Conservation (phyloP, 140 eudicot genomes). For the Flaveria floridana region DNA sequence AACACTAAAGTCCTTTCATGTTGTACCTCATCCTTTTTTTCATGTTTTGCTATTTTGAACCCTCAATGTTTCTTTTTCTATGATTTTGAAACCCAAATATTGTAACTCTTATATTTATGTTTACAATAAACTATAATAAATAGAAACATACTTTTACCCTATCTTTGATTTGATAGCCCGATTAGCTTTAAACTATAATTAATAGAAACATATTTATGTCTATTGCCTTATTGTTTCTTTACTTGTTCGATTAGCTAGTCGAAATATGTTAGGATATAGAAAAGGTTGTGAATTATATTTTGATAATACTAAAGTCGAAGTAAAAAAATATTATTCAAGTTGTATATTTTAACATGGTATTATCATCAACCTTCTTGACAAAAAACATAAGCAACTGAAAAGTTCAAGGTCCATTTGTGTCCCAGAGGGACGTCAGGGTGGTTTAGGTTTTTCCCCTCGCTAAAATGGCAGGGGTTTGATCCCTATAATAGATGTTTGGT, state of each 20-base stretch:
- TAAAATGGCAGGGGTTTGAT: too few relatives aligned
- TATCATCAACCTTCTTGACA: too few relatives aligned
- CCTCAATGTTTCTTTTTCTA: constrained; percentile 7
- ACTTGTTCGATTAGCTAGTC: neutral
- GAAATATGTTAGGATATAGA: neutral
- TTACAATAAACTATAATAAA: neutral
- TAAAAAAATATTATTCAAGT: neutral
- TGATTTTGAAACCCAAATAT: neutral
- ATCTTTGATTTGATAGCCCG: too few relatives aligned
- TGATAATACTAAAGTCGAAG: neutral
- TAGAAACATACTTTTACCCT: neutral
- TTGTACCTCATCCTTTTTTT: neutral
- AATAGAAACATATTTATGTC: too few relatives aligned
- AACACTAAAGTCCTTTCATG: constrained; percentile 18
- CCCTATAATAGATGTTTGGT: too few relatives aligned
- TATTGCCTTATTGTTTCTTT: neutral
- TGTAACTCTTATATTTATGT: neutral
- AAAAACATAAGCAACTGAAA: neutral
- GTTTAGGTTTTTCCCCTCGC: too few relatives aligned
- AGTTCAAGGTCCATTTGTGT: neutral
- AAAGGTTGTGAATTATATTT: neutral
- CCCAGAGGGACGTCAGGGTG: too few relatives aligned
- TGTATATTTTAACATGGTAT: neutral
- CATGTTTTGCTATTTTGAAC: neutral
- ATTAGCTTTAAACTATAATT: too few relatives aligned